A percentile compares a stretch with the other conserved stretches of the same genome.
Evolutionary conservation across 768 basidiomycete species (phyloP).

Genomic region (Pisolithus tinctorius): DNA sequence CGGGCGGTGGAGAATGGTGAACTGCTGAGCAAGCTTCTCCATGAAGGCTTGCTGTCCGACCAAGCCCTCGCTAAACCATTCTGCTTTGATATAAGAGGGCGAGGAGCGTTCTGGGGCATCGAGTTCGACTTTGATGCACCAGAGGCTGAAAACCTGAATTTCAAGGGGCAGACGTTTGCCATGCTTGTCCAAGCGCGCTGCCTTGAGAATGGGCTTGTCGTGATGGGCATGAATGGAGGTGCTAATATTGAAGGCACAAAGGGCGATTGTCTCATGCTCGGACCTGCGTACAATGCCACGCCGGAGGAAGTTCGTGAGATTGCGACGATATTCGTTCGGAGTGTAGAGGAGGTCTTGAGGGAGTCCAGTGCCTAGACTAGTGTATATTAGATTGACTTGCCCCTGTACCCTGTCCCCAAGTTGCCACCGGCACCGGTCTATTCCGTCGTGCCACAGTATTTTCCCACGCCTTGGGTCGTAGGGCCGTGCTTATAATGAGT

Average conservation of each 20-base stretch:
- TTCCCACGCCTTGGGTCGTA: constrained; percentile 27
- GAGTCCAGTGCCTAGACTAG: constrained; percentile 21
- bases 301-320: constrained; percentile 63
- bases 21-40: constrained; percentile 52
- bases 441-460: constrained; percentile 6
- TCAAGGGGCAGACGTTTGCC: constrained; percentile 53
- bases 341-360: constrained; percentile 56
- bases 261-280: constrained; percentile 68
- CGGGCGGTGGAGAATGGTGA: constrained; percentile 55
- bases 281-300: constrained; percentile 78
- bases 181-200: constrained; percentile 65
- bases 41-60: constrained; percentile 46
- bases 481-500: constrained; percentile 6
- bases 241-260: constrained; percentile 60
- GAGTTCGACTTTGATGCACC: constrained; percentile 66
- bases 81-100: constrained; percentile 76
- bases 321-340: constrained; percentile 56
- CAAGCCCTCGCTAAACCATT: constrained; percentile 56
- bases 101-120: constrained; percentile 77
- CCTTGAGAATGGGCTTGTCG: constrained; percentile 57
- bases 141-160: constrained; percentile 37
- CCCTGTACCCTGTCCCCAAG: no score
- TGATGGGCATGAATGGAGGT: constrained; percentile 71
- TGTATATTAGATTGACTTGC: no score
- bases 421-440: neutral